Conservation (phyloP, 2,329 filamentous ascomycete species). For the Verticillium alfalfae region DNA sequence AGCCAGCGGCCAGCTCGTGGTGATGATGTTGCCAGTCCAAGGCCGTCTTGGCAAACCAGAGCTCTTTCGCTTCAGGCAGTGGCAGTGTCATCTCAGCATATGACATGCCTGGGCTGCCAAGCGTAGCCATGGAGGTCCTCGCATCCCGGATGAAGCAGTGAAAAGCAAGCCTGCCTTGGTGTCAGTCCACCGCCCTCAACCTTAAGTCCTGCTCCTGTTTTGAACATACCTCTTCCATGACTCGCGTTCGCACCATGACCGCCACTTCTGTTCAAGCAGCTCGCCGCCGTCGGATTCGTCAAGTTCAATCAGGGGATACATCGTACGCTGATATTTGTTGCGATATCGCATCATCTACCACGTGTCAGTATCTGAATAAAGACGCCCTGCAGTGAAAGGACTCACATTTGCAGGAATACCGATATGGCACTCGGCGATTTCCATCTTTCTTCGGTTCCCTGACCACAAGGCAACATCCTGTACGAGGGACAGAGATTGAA, state of each 20-base stretch:
- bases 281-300: constrained; percentile 49
- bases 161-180: constrained; percentile 48
- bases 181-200: background rate
- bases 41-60: constrained; percentile 63
- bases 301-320: constrained; percentile 46
- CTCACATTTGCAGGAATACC: constrained; percentile 39
- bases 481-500: constrained; percentile 42
- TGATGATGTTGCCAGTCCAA: constrained; percentile 60
- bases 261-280: constrained; percentile 59
- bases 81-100: constrained; percentile 65
- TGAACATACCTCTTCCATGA: constrained; percentile 53
- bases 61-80: constrained; percentile 52
- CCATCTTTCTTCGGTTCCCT: constrained; percentile 49
- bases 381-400: background rate
- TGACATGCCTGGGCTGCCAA: constrained; percentile 60
- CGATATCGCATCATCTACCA: constrained; percentile 46
- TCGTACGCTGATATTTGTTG: constrained; percentile 53
- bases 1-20: constrained; percentile 31
- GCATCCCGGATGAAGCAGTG: constrained; percentile 61
- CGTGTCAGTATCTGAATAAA: background rate
- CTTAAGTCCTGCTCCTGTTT: background rate
- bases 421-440: constrained; percentile 47
- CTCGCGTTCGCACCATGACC: constrained; percentile 57
- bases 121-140: constrained; percentile 61
- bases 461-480: constrained; percentile 50